These are phyloP conservation scores for Coemansia nantahalensis DNA, from an alignment of 192 early-diverging fungal species.

Conservation along the genomic window DNA sequence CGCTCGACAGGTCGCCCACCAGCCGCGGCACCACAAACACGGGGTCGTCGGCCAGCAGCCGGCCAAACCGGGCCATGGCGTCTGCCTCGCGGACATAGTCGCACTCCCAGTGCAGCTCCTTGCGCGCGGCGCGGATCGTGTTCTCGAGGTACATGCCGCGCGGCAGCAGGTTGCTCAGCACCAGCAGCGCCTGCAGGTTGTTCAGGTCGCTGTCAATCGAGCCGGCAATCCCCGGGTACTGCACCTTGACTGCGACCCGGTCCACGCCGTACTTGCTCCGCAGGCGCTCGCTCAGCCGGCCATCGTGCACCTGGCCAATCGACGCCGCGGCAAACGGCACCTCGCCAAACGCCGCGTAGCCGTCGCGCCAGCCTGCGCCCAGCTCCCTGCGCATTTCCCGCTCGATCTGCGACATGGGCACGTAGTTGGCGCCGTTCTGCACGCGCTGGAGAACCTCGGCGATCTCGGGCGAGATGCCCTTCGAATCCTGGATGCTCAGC, in stretches of 20 bases:
- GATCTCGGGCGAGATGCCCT: conserved; percentile 74
- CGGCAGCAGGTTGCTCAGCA: conserved; percentile 83
- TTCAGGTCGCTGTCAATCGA: conserved; percentile 88
- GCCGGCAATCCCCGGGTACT: conserved; percentile 90
- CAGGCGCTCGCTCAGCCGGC: conserved; percentile 36
- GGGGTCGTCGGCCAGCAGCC: conserved; percentile 59
- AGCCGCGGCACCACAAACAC: conserved; percentile 73
- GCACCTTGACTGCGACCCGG: conserved; percentile 87
- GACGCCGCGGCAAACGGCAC: conserved; percentile 91
- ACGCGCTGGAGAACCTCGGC: conserved; percentile 80
- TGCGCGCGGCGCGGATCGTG: conserved; percentile 84
- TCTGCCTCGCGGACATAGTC: conserved; percentile 89
- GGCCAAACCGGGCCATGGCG: conserved; percentile 66
- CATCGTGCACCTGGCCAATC: conserved; percentile 80
- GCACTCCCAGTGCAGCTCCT: conserved; percentile 90
- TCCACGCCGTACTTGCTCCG: conserved; percentile 17
- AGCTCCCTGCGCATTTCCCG: conserved; percentile 66
- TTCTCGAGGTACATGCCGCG: conserved; percentile 96
- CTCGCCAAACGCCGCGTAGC: conserved; percentile 69
- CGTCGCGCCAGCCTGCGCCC: conserved; percentile 67
- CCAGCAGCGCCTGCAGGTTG: conserved; percentile 74
- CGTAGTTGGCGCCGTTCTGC: conserved; percentile 93
- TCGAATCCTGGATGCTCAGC: conserved; percentile 89
- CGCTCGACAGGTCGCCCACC: conserved; percentile 64
- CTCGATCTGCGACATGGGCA: conserved; percentile 87